Conservation (phyloP, 495 filamentous ascomycete species). For the Xylaria flabelliformis region DNA sequence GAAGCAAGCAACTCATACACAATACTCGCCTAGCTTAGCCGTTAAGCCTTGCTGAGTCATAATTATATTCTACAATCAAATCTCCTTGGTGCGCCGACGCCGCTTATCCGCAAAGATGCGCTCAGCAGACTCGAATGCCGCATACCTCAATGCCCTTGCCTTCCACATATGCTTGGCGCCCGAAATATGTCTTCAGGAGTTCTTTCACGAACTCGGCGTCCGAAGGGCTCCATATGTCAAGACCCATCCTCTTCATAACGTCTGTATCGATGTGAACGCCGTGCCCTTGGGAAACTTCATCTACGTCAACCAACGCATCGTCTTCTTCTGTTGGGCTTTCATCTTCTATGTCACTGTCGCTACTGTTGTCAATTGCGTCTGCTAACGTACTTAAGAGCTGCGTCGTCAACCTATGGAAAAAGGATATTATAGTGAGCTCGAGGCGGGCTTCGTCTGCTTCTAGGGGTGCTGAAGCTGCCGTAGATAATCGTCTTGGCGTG, state of each 20-base stretch:
- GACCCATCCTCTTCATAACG: slow-evolving; percentile 78
- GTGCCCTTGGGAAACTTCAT: slow-evolving; percentile 43
- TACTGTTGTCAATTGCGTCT: slow-evolving; percentile 66
- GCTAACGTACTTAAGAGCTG: slow-evolving; percentile 72
- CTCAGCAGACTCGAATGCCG: slow-evolving; percentile 75
- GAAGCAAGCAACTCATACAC: not conserved
- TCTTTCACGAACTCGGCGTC: slow-evolving; percentile 78
- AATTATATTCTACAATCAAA: slow-evolving; percentile 12
- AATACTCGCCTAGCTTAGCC: not conserved
- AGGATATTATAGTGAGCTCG: slow-evolving; percentile 84
- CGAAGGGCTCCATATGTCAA: slow-evolving; percentile 83
- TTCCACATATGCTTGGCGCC: slow-evolving; percentile 69
- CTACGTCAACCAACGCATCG: slow-evolving; percentile 34
- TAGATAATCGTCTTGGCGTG: slow-evolving; percentile 35
- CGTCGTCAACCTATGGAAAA: slow-evolving; percentile 87
- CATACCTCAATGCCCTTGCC: slow-evolving; percentile 79
- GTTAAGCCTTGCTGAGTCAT: not conserved
- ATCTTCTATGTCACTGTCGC: slow-evolving; percentile 53
- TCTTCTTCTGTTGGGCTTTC: slow-evolving; percentile 36
- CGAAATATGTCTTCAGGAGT: slow-evolving; percentile 73
- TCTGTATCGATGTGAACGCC: slow-evolving; percentile 67
- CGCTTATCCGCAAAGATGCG: not conserved
- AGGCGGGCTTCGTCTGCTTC: slow-evolving; percentile 43
- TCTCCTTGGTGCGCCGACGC: not conserved
- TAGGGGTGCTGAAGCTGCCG: slow-evolving; percentile 23